Evolutionary conservation across 1,284 basidiomycete species (phyloP).

Genomic region (Singerocomus inundabilis): DNA sequence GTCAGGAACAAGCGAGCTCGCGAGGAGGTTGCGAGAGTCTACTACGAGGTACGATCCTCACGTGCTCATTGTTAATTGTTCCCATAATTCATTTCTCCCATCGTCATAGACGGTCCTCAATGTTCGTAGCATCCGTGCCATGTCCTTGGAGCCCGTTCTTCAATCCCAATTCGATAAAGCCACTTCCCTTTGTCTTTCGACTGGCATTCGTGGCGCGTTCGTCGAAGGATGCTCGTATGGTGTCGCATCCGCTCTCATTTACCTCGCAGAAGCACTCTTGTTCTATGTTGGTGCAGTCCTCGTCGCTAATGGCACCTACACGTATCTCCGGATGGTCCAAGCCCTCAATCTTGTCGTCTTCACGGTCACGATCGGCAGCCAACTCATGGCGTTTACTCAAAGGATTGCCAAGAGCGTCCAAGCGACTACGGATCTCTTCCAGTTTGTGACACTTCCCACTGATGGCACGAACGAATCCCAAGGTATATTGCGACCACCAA

Average conservation of each 20-base stretch:
- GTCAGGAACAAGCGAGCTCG: slow-evolving; percentile 78
- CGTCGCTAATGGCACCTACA: slow-evolving; percentile 78
- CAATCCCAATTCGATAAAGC: slow-evolving; percentile 65
- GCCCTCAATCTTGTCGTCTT: slow-evolving; percentile 92
- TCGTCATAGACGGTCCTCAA: slow-evolving; percentile 70
- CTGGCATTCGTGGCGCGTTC: slow-evolving; percentile 77
- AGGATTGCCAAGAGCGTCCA: slow-evolving; percentile 77
- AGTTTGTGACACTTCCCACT: slow-evolving; percentile 59
- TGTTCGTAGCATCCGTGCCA: slow-evolving; percentile 82
- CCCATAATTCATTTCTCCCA: slow-evolving; percentile 9
- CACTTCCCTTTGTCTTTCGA: slow-evolving; percentile 57
- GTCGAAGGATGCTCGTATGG: slow-evolving; percentile 84
- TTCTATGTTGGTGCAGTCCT: slow-evolving; percentile 89
- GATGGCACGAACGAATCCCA: slow-evolving; percentile 63
- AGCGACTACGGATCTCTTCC: slow-evolving; percentile 77
- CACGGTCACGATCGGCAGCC: slow-evolving; percentile 87
- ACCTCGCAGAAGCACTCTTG: slow-evolving; percentile 84
- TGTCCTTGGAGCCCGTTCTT: slow-evolving; percentile 85
- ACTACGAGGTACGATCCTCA: slow-evolving; percentile 70
- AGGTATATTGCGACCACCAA: slow-evolving; percentile 67
- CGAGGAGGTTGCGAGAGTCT: slow-evolving; percentile 82
- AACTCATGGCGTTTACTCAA: slow-evolving; percentile 85
- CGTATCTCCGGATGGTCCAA: slow-evolving; percentile 85
- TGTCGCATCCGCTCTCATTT: slow-evolving; percentile 79
- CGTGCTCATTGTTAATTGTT: background rate